Conservation (phyloP, 805 yeast species). For the Candida fluviatilis region DNA sequence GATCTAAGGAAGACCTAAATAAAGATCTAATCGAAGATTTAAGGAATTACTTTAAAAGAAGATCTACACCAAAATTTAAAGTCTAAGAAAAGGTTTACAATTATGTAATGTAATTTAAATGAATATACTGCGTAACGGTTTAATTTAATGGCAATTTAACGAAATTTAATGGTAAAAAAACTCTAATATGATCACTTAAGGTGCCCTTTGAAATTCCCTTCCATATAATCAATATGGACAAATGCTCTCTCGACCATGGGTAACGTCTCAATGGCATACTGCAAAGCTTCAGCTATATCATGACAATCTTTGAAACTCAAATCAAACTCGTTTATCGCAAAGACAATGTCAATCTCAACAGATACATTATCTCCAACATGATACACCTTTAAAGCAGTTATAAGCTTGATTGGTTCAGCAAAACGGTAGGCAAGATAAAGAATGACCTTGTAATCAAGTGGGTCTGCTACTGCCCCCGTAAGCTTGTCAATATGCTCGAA, state of each 20-base stretch:
- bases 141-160: too few species aligned
- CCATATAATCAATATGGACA: constrained; percentile 70
- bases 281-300: constrained; percentile 77
- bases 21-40: too few species aligned
- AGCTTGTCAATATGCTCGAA: constrained; percentile 70
- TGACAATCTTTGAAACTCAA: constrained; percentile 63
- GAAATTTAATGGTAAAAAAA: too few species aligned
- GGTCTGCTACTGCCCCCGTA: constrained; percentile 68
- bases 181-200: constrained; percentile 16
- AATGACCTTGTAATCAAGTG: constrained; percentile 59
- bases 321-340: constrained; percentile 38
- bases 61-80: too few species aligned
- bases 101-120: too few species aligned
- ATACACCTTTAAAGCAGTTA: constrained; percentile 66
- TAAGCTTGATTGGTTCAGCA: constrained; percentile 59
- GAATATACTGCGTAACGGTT: too few species aligned
- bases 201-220: constrained; percentile 41
- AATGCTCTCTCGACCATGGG: constrained; percentile 78
- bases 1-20: too few species aligned
- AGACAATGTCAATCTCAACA: constrained; percentile 72
- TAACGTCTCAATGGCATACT: constrained; percentile 73
- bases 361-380: constrained; percentile 75
- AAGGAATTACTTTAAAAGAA: too few species aligned
- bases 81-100: too few species aligned
- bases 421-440: constrained; percentile 65